Evolutionary conservation across 2,329 filamentous ascomycete species (phyloP).

Genomic region (Aspergillus viridinutans): DNA sequence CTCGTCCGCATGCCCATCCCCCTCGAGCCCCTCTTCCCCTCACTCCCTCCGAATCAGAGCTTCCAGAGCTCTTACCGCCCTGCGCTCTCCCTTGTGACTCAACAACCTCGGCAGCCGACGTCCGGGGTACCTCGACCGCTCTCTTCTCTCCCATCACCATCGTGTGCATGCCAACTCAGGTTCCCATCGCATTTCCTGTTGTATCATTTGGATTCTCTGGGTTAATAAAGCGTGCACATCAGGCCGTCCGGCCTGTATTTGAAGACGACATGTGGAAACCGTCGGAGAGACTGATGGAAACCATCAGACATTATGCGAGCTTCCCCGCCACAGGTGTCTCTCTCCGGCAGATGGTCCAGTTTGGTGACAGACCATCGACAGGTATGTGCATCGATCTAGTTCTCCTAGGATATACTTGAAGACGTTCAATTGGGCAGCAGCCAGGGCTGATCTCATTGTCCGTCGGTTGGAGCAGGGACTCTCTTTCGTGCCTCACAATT

Average conservation of each 20-base stretch:
- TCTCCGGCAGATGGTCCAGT: slow-evolving; percentile 98
- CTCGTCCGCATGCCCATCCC: not conserved
- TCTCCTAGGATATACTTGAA: not conserved
- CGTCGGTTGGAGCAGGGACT: slow-evolving; percentile 59
- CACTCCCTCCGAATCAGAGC: not conserved
- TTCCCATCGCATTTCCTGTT: not conserved
- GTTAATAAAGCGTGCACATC: slow-evolving; percentile 7
- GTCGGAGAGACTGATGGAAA: slow-evolving; percentile 86
- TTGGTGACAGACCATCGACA: slow-evolving; percentile 87
- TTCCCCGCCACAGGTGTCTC: slow-evolving; percentile 96
- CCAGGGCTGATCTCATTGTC: slow-evolving; percentile 12
- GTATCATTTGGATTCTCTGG: not conserved
- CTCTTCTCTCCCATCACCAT: not conserved
- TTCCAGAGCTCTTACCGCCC: not conserved
- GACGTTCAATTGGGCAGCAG: not conserved
- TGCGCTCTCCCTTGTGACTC: not conserved
- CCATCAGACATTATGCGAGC: slow-evolving; percentile 93
- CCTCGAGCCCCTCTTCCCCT: slow-evolving; percentile 1
- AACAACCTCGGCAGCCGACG: not conserved
- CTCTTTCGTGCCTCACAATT: slow-evolving; percentile 97
- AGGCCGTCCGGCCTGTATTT: slow-evolving; percentile 27
- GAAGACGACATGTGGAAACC: slow-evolving; percentile 76
- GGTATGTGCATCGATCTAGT: slow-evolving; percentile 50
- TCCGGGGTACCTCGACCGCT: not conserved
- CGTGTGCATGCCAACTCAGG: not conserved